Evolutionary conservation across 805 yeast species (phyloP).

Genomic region (Groenewaldozyma salmanticensis): DNA sequence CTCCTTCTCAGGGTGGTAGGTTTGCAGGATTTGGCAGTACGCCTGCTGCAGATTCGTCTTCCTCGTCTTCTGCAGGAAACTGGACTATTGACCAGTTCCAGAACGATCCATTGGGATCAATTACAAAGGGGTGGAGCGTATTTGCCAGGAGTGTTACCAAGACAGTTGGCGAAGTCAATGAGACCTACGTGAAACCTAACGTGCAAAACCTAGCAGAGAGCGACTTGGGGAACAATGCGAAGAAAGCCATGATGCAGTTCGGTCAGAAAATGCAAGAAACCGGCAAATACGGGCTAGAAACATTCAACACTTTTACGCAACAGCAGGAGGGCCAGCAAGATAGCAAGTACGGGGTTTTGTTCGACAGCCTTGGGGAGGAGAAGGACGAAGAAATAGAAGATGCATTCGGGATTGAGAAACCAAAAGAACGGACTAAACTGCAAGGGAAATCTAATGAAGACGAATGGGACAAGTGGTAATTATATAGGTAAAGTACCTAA

Average conservation of each 20-base stretch:
- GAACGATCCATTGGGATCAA: slow-evolving; percentile 84
- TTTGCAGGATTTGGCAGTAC: slow-evolving; percentile 83
- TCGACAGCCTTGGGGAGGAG: slow-evolving; percentile 44
- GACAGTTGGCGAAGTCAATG: slow-evolving; percentile 78
- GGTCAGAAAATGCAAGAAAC: slow-evolving; percentile 92
- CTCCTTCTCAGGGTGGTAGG: slow-evolving; percentile 92
- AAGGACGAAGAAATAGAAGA: slow-evolving; percentile 34
- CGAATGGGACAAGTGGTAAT: slow-evolving; percentile 22
- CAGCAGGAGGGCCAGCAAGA: slow-evolving; percentile 30
- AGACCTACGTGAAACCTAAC: slow-evolving; percentile 85
- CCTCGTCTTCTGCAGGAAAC: slow-evolving; percentile 11
- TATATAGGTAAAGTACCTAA: no score
- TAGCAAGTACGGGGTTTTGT: slow-evolving; percentile 31
- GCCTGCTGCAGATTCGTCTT: slow-evolving; percentile 27
- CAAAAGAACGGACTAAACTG: slow-evolving; percentile 48
- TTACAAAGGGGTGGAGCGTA: slow-evolving; percentile 88
- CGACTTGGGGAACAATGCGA: slow-evolving; percentile 74
- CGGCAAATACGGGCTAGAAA: slow-evolving; percentile 62
- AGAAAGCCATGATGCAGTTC: slow-evolving; percentile 91
- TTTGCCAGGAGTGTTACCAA: slow-evolving; percentile 79
- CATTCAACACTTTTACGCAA: slow-evolving; percentile 47
- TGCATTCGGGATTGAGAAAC: slow-evolving; percentile 59
- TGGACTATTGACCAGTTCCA: slow-evolving; percentile 24
- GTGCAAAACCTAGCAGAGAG: slow-evolving; percentile 68
- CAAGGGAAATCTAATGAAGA: slow-evolving; percentile 32